Conservation (phyloP, 2,329 filamentous ascomycete genomes). For the Ophiostoma quercus region DNA sequence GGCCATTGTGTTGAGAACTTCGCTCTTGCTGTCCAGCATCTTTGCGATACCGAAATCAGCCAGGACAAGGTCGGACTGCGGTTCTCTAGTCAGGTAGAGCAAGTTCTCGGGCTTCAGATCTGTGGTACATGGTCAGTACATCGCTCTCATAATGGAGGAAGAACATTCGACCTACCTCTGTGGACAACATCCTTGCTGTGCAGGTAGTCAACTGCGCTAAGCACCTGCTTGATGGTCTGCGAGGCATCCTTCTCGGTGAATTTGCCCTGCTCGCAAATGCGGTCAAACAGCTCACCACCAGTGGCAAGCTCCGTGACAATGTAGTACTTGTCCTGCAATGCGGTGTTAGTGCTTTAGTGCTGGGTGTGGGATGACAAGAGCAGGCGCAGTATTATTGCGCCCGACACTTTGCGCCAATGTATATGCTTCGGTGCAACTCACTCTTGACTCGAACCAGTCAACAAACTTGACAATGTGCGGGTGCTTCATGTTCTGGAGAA, state of each 20-base stretch:
- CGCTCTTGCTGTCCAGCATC: constrained; percentile 85
- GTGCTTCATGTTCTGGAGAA: constrained; percentile 86
- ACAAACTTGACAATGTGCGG: constrained; percentile 95
- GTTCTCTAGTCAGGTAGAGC: constrained; percentile 75
- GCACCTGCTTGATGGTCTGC: constrained; percentile 88
- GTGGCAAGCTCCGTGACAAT: constrained; percentile 96
- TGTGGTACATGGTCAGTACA: constrained; percentile 35
- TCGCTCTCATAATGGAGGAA: not conserved
- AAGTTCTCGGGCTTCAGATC: constrained; percentile 98
- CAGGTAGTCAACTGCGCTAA: constrained; percentile 89
- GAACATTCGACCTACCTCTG: constrained; percentile 56
- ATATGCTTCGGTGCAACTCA: constrained; percentile 53
- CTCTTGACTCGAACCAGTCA: constrained; percentile 98
- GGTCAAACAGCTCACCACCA: constrained; percentile 93
- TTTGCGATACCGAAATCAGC: constrained; percentile 99
- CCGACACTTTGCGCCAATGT: constrained; percentile 26
- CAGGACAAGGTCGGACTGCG: constrained; percentile 79
- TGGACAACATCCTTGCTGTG: constrained; percentile 95
- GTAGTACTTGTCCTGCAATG: constrained; percentile 88
- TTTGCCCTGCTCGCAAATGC: constrained; percentile 95
- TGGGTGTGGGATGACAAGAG: constrained; percentile 30
- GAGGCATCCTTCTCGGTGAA: constrained; percentile 98
- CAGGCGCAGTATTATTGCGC: not conserved
- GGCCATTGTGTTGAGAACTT: constrained; percentile 95
- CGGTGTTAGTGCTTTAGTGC: not conserved